Percentiles rank a stretch among this genome's conserved stretches.
These are phyloP conservation scores for Ramichloridium luteum DNA, from an alignment of 2,329 filamentous ascomycete genomes.

Conservation along the genomic window DNA sequence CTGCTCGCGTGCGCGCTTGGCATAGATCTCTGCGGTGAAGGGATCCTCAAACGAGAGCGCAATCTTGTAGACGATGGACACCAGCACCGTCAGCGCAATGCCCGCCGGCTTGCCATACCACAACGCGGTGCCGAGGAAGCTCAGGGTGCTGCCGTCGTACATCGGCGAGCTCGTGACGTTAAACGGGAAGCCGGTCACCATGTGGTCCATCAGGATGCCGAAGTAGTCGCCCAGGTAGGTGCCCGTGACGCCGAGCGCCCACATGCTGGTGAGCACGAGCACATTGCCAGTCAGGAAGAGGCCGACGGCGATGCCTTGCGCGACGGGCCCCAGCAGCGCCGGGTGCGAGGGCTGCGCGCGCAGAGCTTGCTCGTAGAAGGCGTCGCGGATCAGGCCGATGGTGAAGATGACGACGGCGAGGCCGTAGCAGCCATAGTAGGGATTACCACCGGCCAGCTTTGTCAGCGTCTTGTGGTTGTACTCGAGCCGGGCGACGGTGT, in stretches of 20 bases:
- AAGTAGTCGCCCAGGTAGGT: slow-evolving; percentile 98
- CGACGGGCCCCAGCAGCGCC: slow-evolving; percentile 48
- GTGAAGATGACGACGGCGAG: slow-evolving; percentile 84
- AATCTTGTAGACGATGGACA: slow-evolving; percentile 65
- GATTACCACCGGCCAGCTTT: slow-evolving; percentile 67
- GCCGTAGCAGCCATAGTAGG: slow-evolving; percentile 73
- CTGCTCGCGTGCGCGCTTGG: slow-evolving; percentile 55
- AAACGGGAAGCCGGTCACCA: slow-evolving; percentile 92
- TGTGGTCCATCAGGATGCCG: slow-evolving; percentile 90
- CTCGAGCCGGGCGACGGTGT: slow-evolving; percentile 77
- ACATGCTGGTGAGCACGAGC: slow-evolving; percentile 81
- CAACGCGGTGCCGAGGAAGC: slow-evolving; percentile 78
- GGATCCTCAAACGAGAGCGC: slow-evolving; percentile 84
- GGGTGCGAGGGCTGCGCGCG: slow-evolving; percentile 64
- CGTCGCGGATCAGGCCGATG: slow-evolving; percentile 76
- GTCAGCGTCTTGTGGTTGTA: slow-evolving; percentile 86
- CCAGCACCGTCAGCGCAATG: slow-evolving; percentile 60
- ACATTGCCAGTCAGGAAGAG: slow-evolving; percentile 67
- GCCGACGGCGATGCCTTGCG: slow-evolving; percentile 53
- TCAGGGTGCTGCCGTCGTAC: slow-evolving; percentile 91
- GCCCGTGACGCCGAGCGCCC: slow-evolving; percentile 81
- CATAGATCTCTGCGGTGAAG: slow-evolving; percentile 87
- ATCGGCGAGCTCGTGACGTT: slow-evolving; percentile 83
- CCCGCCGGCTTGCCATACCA: slow-evolving; percentile 82
- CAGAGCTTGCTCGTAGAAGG: slow-evolving; percentile 68